phyloP scores from a whole-genome alignment of 129 eudicot genomes.

The Helianthus tuberosus region DNA sequence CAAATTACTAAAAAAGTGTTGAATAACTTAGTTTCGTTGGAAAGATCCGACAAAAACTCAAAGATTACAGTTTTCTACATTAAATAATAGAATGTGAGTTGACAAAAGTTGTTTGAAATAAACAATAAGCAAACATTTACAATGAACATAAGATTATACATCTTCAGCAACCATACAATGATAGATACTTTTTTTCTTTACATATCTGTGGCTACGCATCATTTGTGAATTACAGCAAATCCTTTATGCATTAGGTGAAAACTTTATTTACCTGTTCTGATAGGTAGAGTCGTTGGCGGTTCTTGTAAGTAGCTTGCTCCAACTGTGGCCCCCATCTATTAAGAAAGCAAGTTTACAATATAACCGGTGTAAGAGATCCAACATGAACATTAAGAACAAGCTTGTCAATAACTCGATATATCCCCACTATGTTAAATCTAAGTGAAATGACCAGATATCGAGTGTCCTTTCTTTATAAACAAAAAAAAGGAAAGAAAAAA shows the following conservation, averaged over 20 bases:
- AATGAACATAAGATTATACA: background rate
- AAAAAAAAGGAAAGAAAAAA: background rate
- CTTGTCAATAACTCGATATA: background rate
- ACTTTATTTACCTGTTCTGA: slow-evolving; percentile 75
- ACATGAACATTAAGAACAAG: background rate
- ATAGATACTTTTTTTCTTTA: background rate
- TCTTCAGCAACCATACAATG: background rate
- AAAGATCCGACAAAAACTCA: background rate
- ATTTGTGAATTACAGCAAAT: background rate
- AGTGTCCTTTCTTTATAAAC: background rate
- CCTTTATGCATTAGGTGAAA: background rate
- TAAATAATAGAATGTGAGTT: background rate
- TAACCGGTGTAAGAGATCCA: background rate
- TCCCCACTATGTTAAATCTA: background rate
- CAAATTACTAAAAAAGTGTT: background rate
- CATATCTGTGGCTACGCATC: background rate
- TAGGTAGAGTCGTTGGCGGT: slow-evolving; percentile 91
- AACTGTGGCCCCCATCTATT: slow-evolving; percentile 84
- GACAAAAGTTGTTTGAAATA: background rate
- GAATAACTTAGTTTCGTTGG: background rate
- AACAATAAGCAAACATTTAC: background rate
- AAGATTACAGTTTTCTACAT: background rate
- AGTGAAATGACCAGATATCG: background rate
- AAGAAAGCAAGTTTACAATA: background rate
- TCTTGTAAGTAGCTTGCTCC: slow-evolving; percentile 94